Evolutionary conservation across 1,139 yeast species (phyloP), one percentile per base, ranked within the genome.

Genomic region (Candida sp.): DNA sequence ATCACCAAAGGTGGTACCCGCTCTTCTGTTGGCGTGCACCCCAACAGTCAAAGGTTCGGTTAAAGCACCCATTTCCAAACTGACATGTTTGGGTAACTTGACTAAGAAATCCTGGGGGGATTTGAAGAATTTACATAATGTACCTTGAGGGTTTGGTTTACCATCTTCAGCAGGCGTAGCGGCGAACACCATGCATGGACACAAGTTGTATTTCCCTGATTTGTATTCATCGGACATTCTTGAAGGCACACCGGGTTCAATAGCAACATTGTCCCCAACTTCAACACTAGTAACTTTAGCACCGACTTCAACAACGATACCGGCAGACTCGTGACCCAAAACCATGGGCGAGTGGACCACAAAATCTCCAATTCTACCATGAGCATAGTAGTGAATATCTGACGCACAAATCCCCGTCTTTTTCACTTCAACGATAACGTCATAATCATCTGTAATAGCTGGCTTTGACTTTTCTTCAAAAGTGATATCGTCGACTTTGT

Each of bases 11-110:
- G 68, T 73, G 44, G 87, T 70, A 29, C 74, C 75, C 11, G 86
- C 87, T 46, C 81, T 73, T 61, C 82, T 85, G 47, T 83, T 75
- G 4, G 93, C 93, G 55, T 88, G 96, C 8, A 90, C 88, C 34
- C 88, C 96, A 38, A 90, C 97, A 23, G 88, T 75, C 55, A 89
- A 70, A 33, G 97, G 97, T 68, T 90, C 97, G 34, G 86, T 87
- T 61, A 89, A 65, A 1, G 97, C 96, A 48, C 96, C 97, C 66
- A 87, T 84, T 61, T 88, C 96, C 50, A 84, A 78, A 4, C 87
- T 73, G 29, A 89, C 87, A 54, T 79, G 75, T 33, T 82, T 88
- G 5, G 96, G 95, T 47, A 89, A 71, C 63, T 84, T 85, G 54
- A 82, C 84, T 61, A 88, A 79, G 63, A 84, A 88, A 61, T 87